Percentiles rank a stretch among this genome's conserved stretches.
Conservation (phyloP, 208 protist genomes). For the Trypanosomatidae sp. region DNA sequence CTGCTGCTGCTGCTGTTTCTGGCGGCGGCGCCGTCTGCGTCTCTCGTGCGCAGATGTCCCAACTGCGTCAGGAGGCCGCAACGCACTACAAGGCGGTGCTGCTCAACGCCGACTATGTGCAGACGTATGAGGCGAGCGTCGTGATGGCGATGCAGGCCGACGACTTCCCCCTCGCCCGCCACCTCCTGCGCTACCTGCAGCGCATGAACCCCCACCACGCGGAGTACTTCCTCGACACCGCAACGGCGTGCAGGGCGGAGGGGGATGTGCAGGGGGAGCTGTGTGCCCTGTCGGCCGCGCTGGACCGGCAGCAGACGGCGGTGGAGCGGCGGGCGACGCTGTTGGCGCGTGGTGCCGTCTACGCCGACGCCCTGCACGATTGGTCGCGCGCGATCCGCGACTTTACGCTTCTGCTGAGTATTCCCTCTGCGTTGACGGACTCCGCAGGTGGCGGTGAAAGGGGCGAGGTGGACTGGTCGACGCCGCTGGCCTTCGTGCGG, state of each 20-base stretch:
- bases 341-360: constrained; percentile 69
- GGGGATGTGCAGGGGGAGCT: constrained; percentile 51
- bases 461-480: constrained; percentile 41
- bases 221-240: constrained; percentile 63
- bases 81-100: constrained; percentile 45
- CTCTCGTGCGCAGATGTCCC: constrained; percentile 2
- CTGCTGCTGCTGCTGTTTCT: too few species aligned
- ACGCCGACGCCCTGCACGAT: constrained; percentile 50
- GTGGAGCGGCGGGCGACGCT: constrained; percentile 59
- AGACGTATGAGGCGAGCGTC: constrained; percentile 61
- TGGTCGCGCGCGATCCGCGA: constrained; percentile 79
- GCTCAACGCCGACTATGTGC: constrained; percentile 48
- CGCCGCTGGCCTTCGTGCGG: constrained; percentile 70
- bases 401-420: constrained; percentile 66
- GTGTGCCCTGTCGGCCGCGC: constrained; percentile 63
- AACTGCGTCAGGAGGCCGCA: constrained; percentile 33
- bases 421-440: constrained; percentile 22
- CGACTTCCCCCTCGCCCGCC: constrained; percentile 55
- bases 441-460: background rate
- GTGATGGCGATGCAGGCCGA: constrained; percentile 43
- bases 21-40: constrained; percentile 3
- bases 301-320: constrained; percentile 63
- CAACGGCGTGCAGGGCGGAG: constrained; percentile 54
- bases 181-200: constrained; percentile 64
- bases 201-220: constrained; percentile 57